Conservation (phyloP, 768 basidiomycete genomes). For the Suillus sp. region DNA sequence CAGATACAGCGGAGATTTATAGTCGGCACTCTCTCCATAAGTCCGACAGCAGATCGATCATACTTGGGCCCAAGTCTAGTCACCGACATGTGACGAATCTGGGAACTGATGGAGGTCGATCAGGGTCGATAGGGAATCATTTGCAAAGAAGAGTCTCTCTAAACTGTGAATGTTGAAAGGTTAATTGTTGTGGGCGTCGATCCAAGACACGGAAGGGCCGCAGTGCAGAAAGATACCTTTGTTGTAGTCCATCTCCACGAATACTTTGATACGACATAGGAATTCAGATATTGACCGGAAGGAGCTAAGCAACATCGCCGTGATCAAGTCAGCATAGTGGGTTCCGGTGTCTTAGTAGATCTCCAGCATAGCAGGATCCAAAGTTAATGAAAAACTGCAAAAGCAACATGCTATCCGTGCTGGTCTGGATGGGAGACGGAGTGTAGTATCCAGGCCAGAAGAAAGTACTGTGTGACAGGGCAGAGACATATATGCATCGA, state of each 20-base stretch:
- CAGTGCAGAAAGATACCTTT: not conserved
- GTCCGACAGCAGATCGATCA: constrained; percentile 9
- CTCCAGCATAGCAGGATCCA: constrained; percentile 15
- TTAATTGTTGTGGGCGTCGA: constrained; percentile 6
- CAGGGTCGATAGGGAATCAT: constrained; percentile 11
- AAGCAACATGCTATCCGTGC: not conserved
- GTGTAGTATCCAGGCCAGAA: not conserved
- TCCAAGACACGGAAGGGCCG: constrained; percentile 1
- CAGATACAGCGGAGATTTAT: constrained; percentile 10
- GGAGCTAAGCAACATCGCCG: constrained; percentile 15
- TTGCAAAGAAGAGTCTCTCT: constrained; percentile 7
- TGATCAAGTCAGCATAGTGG: constrained; percentile 15
- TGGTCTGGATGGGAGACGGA: not conserved
- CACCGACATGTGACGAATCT: constrained; percentile 9
- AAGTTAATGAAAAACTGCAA: not conserved
- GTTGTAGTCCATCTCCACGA: not conserved
- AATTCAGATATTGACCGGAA: constrained; percentile 2
- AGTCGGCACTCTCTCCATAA: constrained; percentile 4
- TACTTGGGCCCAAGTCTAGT: constrained; percentile 8
- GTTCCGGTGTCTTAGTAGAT: constrained; percentile 25
- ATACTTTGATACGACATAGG: not conserved
- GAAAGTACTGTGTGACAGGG: not conserved
- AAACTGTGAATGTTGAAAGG: constrained; percentile 10
- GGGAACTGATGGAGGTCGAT: constrained; percentile 9
- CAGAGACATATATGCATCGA: not conserved